These are phyloP conservation scores for Agarophyton chilense DNA, from an alignment of 23 red algal genomes.

Conservation along the genomic window DNA sequence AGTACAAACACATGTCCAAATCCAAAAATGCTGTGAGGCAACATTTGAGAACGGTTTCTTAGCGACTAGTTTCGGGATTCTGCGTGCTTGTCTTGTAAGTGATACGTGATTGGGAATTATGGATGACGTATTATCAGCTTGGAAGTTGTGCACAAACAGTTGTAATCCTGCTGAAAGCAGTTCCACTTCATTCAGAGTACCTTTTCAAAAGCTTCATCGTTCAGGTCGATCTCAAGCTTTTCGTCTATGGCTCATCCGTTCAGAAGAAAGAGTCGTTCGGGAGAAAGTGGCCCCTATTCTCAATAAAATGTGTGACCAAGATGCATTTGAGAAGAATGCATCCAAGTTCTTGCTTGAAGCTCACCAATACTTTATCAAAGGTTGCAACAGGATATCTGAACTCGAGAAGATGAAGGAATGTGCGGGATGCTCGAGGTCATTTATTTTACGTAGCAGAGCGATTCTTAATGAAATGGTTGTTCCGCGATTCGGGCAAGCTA, in stretches of 20 bases:
- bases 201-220: constrained; percentile 22
- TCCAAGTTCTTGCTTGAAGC: not conserved
- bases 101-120: not conserved
- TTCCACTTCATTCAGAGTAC: not conserved
- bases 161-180: not conserved
- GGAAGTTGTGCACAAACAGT: not conserved
- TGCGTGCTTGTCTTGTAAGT: not conserved
- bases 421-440: not conserved
- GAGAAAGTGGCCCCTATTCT: constrained; percentile 16
- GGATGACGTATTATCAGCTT: constrained; percentile 3
- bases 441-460: constrained; percentile 14
- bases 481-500: not conserved
- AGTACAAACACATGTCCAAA: too few species aligned
- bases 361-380: not conserved
- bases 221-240: constrained; percentile 14
- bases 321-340: not conserved
- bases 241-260: constrained; percentile 14
- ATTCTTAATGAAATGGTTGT: constrained; percentile 2
- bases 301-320: not conserved
- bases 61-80: not conserved
- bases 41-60: not conserved
- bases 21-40: not conserved
- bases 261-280: not conserved
- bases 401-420: constrained; percentile 34
- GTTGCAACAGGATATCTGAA: constrained; percentile 20